These are phyloP conservation scores for Cucumis cinereus DNA, from an alignment of 306 rosid genomes.

Conservation along the genomic window DNA sequence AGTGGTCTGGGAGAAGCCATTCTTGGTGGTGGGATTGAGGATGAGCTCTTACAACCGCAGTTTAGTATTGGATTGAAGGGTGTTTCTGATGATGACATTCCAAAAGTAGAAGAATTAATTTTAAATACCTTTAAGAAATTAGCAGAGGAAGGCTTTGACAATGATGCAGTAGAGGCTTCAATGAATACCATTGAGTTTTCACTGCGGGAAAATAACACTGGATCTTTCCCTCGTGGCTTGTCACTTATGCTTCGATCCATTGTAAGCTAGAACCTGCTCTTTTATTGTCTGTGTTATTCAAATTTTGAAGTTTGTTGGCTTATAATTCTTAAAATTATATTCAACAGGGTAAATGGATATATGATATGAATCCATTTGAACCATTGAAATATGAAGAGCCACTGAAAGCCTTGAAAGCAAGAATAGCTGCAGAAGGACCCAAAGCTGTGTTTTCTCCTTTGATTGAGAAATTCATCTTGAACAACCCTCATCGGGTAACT, in stretches of 20 bases:
- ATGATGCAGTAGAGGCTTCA: slow-evolving; percentile 90
- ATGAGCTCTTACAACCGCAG: slow-evolving; percentile 95
- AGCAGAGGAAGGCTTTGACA: slow-evolving; percentile 80
- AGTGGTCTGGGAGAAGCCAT: slow-evolving; percentile 97
- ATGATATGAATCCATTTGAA: slow-evolving; percentile 94
- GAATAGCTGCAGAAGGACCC: slow-evolving; percentile 77
- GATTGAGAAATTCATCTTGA: slow-evolving; percentile 73
- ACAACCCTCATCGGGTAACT: slow-evolving; percentile 75
- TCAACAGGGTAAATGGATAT: slow-evolving; percentile 89
- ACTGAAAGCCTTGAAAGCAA: slow-evolving; percentile 68
- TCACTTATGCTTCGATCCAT: slow-evolving; percentile 93
- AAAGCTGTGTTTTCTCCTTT: slow-evolving; percentile 84
- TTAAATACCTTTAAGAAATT: slow-evolving; percentile 49
- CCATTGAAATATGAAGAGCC: slow-evolving; percentile 93
- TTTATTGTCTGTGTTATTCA: not conserved
- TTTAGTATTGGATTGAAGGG: slow-evolving; percentile 94
- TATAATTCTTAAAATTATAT: not conserved
- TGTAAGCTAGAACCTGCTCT: slow-evolving; percentile 34
- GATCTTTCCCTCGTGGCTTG: slow-evolving; percentile 96
- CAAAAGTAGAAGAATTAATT: slow-evolving; percentile 70
- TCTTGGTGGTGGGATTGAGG: slow-evolving; percentile 93
- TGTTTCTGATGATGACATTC: slow-evolving; percentile 61
- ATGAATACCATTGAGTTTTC: slow-evolving; percentile 99
- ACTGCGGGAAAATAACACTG: slow-evolving; percentile 93
- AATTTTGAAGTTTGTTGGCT: not conserved